phyloP scores from a whole-genome alignment of 495 filamentous ascomycete species.

The Lasiosphaeria ovina region DNA sequence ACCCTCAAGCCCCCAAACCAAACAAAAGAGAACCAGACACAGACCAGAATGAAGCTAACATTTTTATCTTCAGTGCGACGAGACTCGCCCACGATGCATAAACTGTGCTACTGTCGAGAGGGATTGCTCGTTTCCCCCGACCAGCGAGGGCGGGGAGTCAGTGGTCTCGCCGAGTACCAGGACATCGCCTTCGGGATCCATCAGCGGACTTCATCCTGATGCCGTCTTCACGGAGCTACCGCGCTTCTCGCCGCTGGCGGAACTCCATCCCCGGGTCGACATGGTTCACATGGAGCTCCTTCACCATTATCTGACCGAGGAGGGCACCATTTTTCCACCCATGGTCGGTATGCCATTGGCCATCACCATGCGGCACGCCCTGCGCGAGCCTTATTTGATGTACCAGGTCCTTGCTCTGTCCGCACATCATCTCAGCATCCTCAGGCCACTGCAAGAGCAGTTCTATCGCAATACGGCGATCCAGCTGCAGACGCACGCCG shows the following conservation, averaged over 20 bases:
- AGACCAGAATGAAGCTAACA: not conserved
- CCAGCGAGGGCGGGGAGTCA: not conserved
- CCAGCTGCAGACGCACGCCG: slow-evolving; percentile 48
- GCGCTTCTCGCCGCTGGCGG: slow-evolving; percentile 10
- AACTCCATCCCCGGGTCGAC: slow-evolving; percentile 18
- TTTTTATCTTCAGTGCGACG: slow-evolving; percentile 28
- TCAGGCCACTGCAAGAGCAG: slow-evolving; percentile 26
- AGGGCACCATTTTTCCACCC: slow-evolving; percentile 10
- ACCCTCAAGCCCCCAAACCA: too few relatives aligned
- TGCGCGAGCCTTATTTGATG: slow-evolving; percentile 38
- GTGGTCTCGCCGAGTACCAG: not conserved
- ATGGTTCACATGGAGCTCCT: slow-evolving; percentile 37
- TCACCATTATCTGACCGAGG: slow-evolving; percentile 29
- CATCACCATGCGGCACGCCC: slow-evolving; percentile 21
- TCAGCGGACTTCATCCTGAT: not conserved
- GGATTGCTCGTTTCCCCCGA: slow-evolving; percentile 28
- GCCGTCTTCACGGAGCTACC: not conserved
- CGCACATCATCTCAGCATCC: slow-evolving; percentile 43
- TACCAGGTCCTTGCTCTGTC: slow-evolving; percentile 46
- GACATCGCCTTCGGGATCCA: slow-evolving; percentile 3
- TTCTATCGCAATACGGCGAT: slow-evolving; percentile 46
- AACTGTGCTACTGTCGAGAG: slow-evolving; percentile 35
- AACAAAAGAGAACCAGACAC: not conserved
- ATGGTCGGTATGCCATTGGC: slow-evolving; percentile 5
- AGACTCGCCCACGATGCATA: slow-evolving; percentile 33